phyloP scores from a whole-genome alignment of 495 filamentous ascomycete species.

The Cercophora sp. region DNA sequence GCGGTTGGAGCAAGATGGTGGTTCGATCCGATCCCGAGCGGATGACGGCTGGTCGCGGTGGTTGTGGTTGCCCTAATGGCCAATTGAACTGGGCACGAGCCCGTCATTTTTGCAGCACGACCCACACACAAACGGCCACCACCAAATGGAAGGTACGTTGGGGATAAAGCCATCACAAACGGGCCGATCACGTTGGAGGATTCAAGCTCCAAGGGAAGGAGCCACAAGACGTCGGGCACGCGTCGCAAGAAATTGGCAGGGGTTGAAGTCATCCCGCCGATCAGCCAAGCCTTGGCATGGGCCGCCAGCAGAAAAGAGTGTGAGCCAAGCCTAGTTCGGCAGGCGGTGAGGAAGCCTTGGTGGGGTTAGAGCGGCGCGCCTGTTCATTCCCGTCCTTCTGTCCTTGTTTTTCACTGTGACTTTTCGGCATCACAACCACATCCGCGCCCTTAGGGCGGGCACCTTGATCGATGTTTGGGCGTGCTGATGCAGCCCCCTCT shows the following conservation, averaged over 20 bases:
- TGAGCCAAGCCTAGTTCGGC: background rate
- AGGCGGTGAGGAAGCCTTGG: background rate
- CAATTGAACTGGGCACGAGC: background rate
- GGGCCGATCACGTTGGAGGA: constrained; percentile 3
- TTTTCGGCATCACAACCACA: background rate
- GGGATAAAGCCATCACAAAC: constrained; percentile 3
- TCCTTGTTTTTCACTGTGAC: background rate
- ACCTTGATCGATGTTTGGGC: background rate
- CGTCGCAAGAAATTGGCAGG: background rate
- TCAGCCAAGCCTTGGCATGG: background rate
- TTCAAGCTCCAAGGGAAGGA: too few relatives aligned
- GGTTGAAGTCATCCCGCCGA: background rate
- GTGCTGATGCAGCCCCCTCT: background rate
- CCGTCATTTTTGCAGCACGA: background rate
- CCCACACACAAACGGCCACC: background rate
- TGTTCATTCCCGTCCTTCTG: background rate
- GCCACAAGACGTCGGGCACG: background rate
- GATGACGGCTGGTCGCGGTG: background rate
- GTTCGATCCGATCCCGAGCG: background rate
- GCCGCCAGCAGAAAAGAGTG: background rate
- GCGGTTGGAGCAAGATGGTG: background rate
- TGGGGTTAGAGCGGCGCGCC: background rate
- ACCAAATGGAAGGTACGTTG: too few relatives aligned
- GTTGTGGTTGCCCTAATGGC: background rate
- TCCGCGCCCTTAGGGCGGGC: too few relatives aligned